Base-by-base conservation (phyloP, 441 rosid genomes). In the Jatropha podagrica region DNA sequence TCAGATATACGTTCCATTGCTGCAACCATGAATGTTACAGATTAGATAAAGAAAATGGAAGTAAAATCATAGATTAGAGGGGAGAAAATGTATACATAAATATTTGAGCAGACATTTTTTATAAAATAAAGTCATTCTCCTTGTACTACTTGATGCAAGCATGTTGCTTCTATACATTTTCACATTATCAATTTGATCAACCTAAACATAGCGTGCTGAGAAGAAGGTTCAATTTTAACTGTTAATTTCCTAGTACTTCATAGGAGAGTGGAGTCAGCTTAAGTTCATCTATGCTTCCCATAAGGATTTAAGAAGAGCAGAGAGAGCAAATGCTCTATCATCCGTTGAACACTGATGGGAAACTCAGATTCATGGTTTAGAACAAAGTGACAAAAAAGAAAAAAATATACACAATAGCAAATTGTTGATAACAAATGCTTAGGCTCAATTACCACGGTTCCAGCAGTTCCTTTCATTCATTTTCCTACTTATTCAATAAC, bases 211-310 rank as follows among this genome's bases (percentile, higher is more conserved):
- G 32, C 54, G 4, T 27, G 5, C 4, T 23, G 37, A 0, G 23
- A 72, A 26, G 44, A 42, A 27, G 46, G 26, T 72, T 72, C 68
- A 60, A 48, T 72, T 71, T 26, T 20, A 52, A 18, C 27, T 2
- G 11, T 12, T 17, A 72, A 14, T 62, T 60, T 27, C 59, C 59
- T 27, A 49, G 26, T 52, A 20, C 14, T 52, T 41, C 46, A 46
- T 14, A n/a, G 14, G 11, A 40, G 13, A 71, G n/a, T 13, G n/a
- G 17, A 38, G 27, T 13, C 23, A 44, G 49, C 46, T 60, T 59
- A 44, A 71, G 6, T 71, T 58, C 54, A 20, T 23, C 54, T 58
- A 20, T n/a, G 2, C 42, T 18, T 20, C n/a, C 61, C 10, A 5
- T 37, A 20, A 51, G 44, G 23, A n/a, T 37, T 51, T n/a, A 51